phyloP scores from a whole-genome alignment of 257 asterid genomes.

The Solanum gracilifrons region DNA sequence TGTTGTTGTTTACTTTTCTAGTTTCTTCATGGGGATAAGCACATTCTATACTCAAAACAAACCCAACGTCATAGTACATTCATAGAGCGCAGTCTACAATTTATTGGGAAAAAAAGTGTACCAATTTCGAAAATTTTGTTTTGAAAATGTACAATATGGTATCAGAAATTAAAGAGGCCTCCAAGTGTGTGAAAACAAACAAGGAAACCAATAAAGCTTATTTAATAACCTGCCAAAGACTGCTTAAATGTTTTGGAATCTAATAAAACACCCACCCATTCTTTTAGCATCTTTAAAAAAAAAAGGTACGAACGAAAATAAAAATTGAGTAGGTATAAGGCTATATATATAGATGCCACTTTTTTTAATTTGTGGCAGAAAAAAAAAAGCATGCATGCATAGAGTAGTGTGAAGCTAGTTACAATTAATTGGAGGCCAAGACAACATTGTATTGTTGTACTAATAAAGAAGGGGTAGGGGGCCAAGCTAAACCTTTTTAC shows the following conservation, averaged over 20 bases:
- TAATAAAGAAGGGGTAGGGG: neutral
- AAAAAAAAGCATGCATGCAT: neutral
- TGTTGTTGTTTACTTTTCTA: neutral
- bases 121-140: neutral
- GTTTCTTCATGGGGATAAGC: neutral
- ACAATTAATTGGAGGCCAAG: neutral
- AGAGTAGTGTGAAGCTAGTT: neutral
- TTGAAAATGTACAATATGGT: neutral
- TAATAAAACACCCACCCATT: neutral
- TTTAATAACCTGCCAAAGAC: neutral
- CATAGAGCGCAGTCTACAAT: neutral
- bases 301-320: neutral
- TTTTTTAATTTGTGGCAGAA: neutral
- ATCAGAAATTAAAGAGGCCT: neutral
- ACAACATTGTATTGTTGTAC: neutral
- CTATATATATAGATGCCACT: neutral
- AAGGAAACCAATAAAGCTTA: conserved; percentile 1
- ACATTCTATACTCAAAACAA: neutral
- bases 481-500: neutral
- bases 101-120: neutral
- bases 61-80: neutral
- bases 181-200: conserved; percentile 2
- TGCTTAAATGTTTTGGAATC: conserved; percentile 3
- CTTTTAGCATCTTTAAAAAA: neutral
- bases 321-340: neutral